phyloP scores from a whole-genome alignment of 345 rosid genomes.

The Hibiscus tridactylites region DNA sequence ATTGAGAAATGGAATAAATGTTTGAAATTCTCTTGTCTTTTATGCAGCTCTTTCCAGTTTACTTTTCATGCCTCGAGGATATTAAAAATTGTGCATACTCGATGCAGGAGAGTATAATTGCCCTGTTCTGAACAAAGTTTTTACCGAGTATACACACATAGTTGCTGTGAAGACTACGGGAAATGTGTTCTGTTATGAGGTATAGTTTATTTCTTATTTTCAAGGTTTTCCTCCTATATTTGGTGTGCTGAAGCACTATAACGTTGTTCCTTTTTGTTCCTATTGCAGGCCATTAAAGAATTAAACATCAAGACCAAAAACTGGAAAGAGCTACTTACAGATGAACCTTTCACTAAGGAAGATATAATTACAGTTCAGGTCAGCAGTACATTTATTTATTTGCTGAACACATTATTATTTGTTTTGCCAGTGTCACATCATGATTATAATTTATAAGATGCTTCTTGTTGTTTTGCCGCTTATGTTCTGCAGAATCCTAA shows the following conservation, averaged over 20 bases:
- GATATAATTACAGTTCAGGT: slow-evolving; percentile 88
- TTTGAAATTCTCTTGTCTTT: background rate
- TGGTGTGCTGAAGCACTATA: background rate
- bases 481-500: slow-evolving; percentile 63
- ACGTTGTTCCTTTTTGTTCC: background rate
- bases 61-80: slow-evolving; percentile 3
- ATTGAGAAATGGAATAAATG: background rate
- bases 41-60: background rate
- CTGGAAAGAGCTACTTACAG: slow-evolving; percentile 88
- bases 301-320: slow-evolving; percentile 85
- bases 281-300: slow-evolving; percentile 73
- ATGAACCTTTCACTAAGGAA: slow-evolving; percentile 69
- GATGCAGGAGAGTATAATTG: slow-evolving; percentile 78
- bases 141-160: slow-evolving; percentile 82
- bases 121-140: slow-evolving; percentile 87
- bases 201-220: slow-evolving; percentile 17
- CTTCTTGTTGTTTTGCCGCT: slow-evolving; percentile 10
- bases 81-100: background rate
- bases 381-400: slow-evolving; percentile 3
- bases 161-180: slow-evolving; percentile 91
- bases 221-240: slow-evolving; percentile 6
- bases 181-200: slow-evolving; percentile 88
- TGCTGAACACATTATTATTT: slow-evolving; percentile 9
- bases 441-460: background rate
- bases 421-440: background rate